Conservation (phyloP, 2,329 filamentous ascomycete species). For the Berkeleyomyces rouxiae region DNA sequence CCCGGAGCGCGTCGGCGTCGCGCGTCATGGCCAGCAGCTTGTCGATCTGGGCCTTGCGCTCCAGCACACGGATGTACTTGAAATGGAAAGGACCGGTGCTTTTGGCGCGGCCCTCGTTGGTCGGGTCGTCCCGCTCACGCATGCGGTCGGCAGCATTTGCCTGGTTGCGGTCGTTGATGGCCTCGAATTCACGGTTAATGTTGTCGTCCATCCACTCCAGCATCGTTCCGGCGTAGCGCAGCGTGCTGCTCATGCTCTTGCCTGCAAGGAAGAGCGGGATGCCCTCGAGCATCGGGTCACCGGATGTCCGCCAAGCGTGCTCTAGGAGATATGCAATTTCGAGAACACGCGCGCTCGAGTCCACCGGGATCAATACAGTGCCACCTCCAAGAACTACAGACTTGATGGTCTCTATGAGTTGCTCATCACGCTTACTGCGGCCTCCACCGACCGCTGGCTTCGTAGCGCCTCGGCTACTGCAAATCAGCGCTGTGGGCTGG, state of each 20-base stretch:
- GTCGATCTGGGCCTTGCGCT: constrained; percentile 65
- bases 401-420: constrained; percentile 67
- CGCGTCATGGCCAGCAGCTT: constrained; percentile 39
- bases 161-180: constrained; percentile 39
- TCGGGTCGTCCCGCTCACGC: constrained; percentile 7
- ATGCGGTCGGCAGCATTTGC: constrained; percentile 30
- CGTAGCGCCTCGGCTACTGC: constrained; percentile 69
- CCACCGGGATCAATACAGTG: constrained; percentile 81
- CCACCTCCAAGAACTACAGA: constrained; percentile 65
- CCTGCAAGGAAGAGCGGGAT: constrained; percentile 67
- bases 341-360: constrained; percentile 86
- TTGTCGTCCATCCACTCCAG: constrained; percentile 98
- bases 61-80: constrained; percentile 65
- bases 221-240: constrained; percentile 87
- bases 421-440: constrained; percentile 67
- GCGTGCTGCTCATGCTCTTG: constrained; percentile 70
- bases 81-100: constrained; percentile 73
- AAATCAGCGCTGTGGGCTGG: constrained; percentile 85
- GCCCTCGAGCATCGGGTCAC: constrained; percentile 34
- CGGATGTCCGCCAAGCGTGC: constrained; percentile 67
- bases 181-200: constrained; percentile 80
- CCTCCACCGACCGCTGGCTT: constrained; percentile 53
- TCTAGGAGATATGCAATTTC: constrained; percentile 87
- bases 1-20: constrained; percentile 24
- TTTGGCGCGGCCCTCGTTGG: constrained; percentile 22